Percentiles rank a stretch among this genome's conserved stretches.
Conservation (phyloP, 805 yeast genomes). For the Myxozyma neotropica region DNA sequence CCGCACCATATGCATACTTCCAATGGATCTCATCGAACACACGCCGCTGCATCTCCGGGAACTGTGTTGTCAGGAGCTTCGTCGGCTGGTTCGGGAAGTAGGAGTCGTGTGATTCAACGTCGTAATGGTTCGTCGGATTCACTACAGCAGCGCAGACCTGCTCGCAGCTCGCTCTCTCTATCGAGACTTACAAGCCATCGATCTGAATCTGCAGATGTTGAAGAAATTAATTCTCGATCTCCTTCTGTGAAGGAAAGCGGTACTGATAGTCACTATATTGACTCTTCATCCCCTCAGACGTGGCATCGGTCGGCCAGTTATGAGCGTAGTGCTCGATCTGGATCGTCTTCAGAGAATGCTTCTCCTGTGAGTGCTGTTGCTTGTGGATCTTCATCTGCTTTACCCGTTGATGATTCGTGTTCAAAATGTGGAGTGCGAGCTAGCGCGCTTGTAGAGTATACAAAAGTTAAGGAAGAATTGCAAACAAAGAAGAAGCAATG, state of each 20-base stretch:
- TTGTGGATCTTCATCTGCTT: background rate
- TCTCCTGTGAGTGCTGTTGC: background rate
- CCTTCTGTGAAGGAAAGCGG: background rate
- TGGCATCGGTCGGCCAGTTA: background rate
- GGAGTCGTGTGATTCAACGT: background rate
- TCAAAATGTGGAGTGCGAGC: constrained; percentile 27
- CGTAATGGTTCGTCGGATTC: background rate
- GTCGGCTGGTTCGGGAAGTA: background rate
- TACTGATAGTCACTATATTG: background rate
- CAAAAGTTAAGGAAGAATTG: constrained; percentile 24
- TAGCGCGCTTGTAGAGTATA: constrained; percentile 15
- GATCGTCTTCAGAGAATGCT: background rate
- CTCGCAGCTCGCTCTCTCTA: constrained; percentile 4
- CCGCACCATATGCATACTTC: background rate
- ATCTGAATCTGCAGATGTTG: background rate
- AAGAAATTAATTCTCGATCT: background rate
- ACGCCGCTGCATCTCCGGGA: background rate
- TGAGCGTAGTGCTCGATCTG: background rate
- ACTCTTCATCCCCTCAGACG: background rate
- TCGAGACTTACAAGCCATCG: background rate
- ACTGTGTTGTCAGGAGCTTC: background rate
- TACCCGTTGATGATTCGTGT: constrained; percentile 14
- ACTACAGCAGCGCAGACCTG: constrained; percentile 15
- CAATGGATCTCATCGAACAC: background rate
- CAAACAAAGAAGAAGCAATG: constrained; percentile 23